Evolutionary conservation across 306 rosid species (phyloP), one percentile per base, ranked within the genome.

Genomic region (Prunus mume): DNA sequence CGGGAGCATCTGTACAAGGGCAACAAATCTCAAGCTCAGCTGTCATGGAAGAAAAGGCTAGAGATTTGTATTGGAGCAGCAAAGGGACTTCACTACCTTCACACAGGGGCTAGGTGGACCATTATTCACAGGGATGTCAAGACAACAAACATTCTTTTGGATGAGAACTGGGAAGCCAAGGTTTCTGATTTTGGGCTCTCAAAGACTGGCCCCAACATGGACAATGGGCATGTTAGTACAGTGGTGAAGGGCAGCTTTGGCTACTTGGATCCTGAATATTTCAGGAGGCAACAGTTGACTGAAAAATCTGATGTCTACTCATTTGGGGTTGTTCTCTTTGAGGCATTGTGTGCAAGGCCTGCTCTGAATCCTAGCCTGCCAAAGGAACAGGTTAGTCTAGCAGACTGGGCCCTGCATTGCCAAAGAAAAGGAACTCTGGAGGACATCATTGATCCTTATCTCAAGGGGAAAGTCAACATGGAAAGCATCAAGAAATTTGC

Each of bases 31-130:
- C 78, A 32, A 65, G 69, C 49, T 65, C 69, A 79, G 43, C 79
- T 86, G 55, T 38, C 89, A 63, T 86, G 89, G 89, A 86, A 86
- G 81, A 78, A 67, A 14, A 74, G 89, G 85, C 73, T 86, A 41
- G 89, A 86, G 73, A 77, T 86, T 68, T 86, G 89, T 75, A 86
- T 86, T 25, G 89, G 89, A 77, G 87, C 89, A n/a, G 89, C 89
- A 45, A 83, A 85, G 45, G 89, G 89, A 60, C 87, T 86, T 77
- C 89, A 86, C 75, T 86, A 86, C 58, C 89, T 86, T 75, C 89
- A 86, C 81, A 86, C 89, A 6, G 89, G 89, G 25, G 89, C 85
- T 45, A 80, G 84, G 24, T 86, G 83, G 79, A 86, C 89, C 25
- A 86, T 86, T 77, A 86, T 86, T 65, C 89, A 86, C 47, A 66